These are phyloP conservation scores for Plantago lanceolata DNA, from an alignment of 305 asterid genomes.

Conservation along the genomic window DNA sequence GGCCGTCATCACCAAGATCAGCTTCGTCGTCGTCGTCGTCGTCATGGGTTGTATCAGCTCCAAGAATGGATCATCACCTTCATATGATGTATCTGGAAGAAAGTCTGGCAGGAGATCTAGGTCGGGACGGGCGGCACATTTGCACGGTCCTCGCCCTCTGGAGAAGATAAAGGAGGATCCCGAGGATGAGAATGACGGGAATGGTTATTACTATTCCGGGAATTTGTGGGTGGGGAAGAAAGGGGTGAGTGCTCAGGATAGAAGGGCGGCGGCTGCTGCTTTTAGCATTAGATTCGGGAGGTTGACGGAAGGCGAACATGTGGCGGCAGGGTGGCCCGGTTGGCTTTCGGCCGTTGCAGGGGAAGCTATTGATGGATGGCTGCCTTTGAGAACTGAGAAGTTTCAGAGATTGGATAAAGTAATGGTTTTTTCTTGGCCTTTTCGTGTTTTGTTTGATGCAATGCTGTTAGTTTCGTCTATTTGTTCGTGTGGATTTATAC, in stretches of 20 bases:
- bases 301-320: conserved; percentile 51
- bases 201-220: conserved; percentile 6
- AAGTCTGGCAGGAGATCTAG: conserved; percentile 22
- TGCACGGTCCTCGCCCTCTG: conserved; percentile 33
- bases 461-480: background rate
- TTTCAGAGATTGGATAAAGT: conserved; percentile 85
- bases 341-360: conserved; percentile 88
- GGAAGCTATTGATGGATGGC: conserved; percentile 83
- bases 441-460: background rate
- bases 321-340: conserved; percentile 80
- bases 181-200: conserved; percentile 30
- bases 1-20: conserved; percentile 15
- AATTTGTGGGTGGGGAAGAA: conserved; percentile 29
- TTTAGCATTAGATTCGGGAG: conserved; percentile 48
- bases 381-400: conserved; percentile 59
- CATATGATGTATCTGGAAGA: conserved; percentile 19
- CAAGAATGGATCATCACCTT: conserved; percentile 33
- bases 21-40: background rate
- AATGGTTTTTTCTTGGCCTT: background rate
- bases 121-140: conserved; percentile 18
- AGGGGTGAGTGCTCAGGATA: conserved; percentile 10
- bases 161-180: conserved; percentile 55
- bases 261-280: conserved; percentile 33
- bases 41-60: conserved; percentile 97
- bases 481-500: too few relatives aligned